Conservation (phyloP, 2,329 filamentous ascomycete genomes). For the Lachnellula willkommii region DNA sequence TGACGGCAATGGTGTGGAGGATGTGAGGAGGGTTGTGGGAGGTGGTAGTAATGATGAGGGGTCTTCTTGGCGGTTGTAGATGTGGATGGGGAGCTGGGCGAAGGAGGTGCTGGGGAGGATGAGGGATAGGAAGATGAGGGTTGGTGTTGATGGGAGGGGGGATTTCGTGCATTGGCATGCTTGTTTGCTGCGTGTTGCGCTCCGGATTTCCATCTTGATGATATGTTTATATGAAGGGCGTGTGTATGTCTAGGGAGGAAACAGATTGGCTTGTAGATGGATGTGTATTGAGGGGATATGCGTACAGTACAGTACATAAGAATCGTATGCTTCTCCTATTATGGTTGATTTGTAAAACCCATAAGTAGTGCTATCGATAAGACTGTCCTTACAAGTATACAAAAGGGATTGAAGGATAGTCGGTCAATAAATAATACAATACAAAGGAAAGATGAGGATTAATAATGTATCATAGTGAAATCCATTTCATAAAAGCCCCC, state of each 20-base stretch:
- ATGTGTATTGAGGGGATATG: background rate
- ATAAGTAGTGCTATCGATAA: too few species aligned
- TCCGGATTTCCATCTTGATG: slow-evolving; percentile 9
- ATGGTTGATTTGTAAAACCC: too few species aligned
- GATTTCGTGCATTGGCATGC: slow-evolving; percentile 19
- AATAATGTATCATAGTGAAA: background rate
- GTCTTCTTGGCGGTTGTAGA: background rate
- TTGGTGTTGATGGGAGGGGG: slow-evolving; percentile 15
- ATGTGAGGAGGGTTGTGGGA: slow-evolving; percentile 7
- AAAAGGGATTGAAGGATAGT: too few species aligned
- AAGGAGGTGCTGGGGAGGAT: slow-evolving; percentile 21
- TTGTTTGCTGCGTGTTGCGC: slow-evolving; percentile 3
- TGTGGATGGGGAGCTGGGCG: slow-evolving; percentile 14
- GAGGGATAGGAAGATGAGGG: slow-evolving; percentile 22
- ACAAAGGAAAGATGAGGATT: too few species aligned
- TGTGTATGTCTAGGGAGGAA: background rate
- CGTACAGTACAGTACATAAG: background rate
- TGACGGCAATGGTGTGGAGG: slow-evolving; percentile 14
- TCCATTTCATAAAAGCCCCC: too few species aligned
- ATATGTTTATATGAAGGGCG: background rate
- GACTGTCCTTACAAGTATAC: too few species aligned
- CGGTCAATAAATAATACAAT: too few species aligned
- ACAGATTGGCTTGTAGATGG: background rate
- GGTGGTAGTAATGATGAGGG: background rate
- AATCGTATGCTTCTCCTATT: too few species aligned